Percentiles rank a stretch among this genome's conserved stretches.
Evolutionary conservation across 768 basidiomycete species (phyloP).

Genomic region (Lentinula sp.): DNA sequence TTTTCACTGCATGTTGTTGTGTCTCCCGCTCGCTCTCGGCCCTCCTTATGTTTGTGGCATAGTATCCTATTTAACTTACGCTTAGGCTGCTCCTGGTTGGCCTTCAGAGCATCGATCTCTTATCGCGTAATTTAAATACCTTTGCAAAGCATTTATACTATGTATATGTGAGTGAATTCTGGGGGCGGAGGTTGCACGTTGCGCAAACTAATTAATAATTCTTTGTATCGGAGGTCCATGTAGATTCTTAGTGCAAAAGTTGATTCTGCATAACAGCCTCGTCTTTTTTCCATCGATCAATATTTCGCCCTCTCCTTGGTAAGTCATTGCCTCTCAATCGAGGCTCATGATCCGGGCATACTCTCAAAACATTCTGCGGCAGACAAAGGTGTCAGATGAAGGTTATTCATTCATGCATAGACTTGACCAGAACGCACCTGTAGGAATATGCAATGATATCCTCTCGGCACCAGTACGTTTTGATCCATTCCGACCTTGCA

Average conservation of each 20-base stretch:
- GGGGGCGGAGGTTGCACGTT: too few species aligned
- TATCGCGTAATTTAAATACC: too few species aligned
- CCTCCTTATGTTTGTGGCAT: background rate
- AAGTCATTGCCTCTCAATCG: slow-evolving; percentile 26
- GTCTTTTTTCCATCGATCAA: background rate
- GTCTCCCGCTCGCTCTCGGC: background rate
- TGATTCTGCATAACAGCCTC: background rate
- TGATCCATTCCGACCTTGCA: slow-evolving; percentile 54
- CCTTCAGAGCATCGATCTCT: background rate
- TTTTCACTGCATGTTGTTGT: background rate
- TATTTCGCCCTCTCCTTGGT: background rate
- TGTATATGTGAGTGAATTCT: too few species aligned
- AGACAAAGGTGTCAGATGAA: background rate
- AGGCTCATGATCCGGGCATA: slow-evolving; percentile 46
- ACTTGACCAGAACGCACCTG: slow-evolving; percentile 29
- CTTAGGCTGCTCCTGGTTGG: background rate
- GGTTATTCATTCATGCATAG: background rate
- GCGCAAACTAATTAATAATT: too few species aligned
- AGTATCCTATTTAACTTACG: background rate
- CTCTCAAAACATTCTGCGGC: slow-evolving; percentile 44
- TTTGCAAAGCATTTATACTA: too few species aligned
- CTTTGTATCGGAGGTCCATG: background rate
- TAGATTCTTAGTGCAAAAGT: background rate
- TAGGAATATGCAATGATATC: slow-evolving; percentile 57
- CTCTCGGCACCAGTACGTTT: slow-evolving; percentile 51